Evolutionary conservation across 2,329 filamentous ascomycete species (phyloP), one percentile per base, ranked within the genome.

Genomic region (Talaromyces sp.): DNA sequence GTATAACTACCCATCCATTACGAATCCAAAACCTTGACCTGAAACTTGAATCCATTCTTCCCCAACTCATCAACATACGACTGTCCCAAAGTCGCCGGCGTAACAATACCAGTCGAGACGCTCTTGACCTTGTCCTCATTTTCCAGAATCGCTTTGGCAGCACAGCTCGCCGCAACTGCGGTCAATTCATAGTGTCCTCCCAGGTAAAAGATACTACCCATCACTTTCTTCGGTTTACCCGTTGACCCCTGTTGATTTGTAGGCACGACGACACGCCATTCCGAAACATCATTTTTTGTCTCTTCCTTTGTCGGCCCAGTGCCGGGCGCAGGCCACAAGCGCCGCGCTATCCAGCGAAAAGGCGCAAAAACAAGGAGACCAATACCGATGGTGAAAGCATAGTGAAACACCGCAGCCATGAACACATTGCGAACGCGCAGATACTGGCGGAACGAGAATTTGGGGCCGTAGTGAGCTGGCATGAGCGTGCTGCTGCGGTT

Each of bases 401-500:
- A 63, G 64, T 86, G 83, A 11, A 85, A 67, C 1, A 79, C 62
- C 2, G 81, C 64, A 2, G 80, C 85, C 4, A 75, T 67, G 21
- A 86, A 61, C 0, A 75, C 65, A 58, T 79, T 83, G 24, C 78
- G 77, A 4, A 82, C 81, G 26, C 78, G 79, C 70, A 82, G 77
- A 67, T 83, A 86, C 64, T 85, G 81, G 55, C 77, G 78, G 70
- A 86, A 84, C 60, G 78, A 75, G 75, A 88, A 88, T 11, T 78
- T 77, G 1, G 78, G 76, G 0, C 84, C 85, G 67, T 87, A 88
- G 43, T 81, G 75, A n/a, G 79, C 77, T 11, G 80, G 80, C 62
- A 83, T 81, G 27, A 88, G 71, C 10, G 82, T 82, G 77, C 84
- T 86, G 51, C 80, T 84, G 59, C 85, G 81, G 66, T 87, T 81